These are phyloP conservation scores for Fusarium tupiense DNA, from an alignment of 2,329 filamentous ascomycete species.

Conservation along the genomic window DNA sequence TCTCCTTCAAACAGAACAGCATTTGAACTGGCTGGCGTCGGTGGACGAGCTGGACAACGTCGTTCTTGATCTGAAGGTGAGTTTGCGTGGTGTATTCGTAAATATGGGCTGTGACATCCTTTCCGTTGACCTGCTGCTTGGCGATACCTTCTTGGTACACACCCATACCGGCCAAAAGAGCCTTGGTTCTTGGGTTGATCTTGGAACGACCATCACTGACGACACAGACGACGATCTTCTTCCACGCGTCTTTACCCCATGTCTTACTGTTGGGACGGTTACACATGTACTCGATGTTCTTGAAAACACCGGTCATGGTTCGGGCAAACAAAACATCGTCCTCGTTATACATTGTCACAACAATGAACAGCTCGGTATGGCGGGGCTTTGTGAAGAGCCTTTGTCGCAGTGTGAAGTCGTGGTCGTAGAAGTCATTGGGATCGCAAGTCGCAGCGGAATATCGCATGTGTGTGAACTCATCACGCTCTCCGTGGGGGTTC, in stretches of 20 bases:
- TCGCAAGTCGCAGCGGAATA: conserved; percentile 97
- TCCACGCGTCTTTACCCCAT: conserved; percentile 98
- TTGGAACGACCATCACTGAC: conserved; percentile 97
- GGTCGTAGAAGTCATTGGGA: conserved; percentile 84
- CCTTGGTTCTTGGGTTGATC: conserved; percentile 92
- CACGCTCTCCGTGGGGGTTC: conserved; percentile 88
- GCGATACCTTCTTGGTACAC: conserved; percentile 99
- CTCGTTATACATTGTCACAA: conserved; percentile 99
- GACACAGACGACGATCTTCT: conserved; percentile 98
- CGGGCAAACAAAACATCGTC: conserved; percentile 95
- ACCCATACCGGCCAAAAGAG: conserved; percentile 90
- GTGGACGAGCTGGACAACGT: conserved; percentile 83
- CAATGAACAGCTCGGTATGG: conserved; percentile 95
- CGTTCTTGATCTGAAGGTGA: conserved; percentile 88
- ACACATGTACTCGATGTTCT: conserved; percentile 99
- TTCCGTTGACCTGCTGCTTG: conserved; percentile 96
- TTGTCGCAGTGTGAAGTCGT: conserved; percentile 92
- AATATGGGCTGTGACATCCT: conserved; percentile 96
- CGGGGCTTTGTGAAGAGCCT: conserved; percentile 90
- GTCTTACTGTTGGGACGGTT: conserved; percentile 92
- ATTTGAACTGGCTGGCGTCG: conserved; percentile 94
- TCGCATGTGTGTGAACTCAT: conserved; percentile 91
- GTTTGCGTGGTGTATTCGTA: conserved; percentile 95
- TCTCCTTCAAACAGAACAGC: conserved; percentile 98
- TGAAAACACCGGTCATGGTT: conserved; percentile 96